Conservation (phyloP, 345 rosid species). For the Acer negundo region DNA sequence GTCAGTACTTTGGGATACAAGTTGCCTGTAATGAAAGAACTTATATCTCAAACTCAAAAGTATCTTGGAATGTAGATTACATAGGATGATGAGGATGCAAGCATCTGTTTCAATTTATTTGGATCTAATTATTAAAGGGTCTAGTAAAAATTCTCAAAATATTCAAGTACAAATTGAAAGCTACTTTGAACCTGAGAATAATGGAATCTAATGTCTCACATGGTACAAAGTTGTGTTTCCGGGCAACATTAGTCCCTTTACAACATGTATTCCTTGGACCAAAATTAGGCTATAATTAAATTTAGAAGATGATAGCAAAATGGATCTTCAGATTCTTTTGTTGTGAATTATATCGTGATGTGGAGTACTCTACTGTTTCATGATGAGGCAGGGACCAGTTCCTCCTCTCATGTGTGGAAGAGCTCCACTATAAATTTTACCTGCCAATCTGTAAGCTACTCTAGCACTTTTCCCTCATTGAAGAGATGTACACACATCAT, state of each 20-base stretch:
- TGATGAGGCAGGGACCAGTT: neutral
- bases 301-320: conserved; percentile 4
- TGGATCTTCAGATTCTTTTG: neutral
- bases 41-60: neutral
- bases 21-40: neutral
- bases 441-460: conserved; percentile 1
- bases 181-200: neutral
- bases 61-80: neutral
- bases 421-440: neutral
- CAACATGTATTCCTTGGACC: neutral
- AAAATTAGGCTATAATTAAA: neutral
- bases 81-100: neutral
- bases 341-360: neutral
- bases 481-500: neutral
- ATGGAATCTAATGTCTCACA: neutral
- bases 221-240: neutral
- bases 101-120: neutral
- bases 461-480: neutral
- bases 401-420: neutral
- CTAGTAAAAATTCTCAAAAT: neutral
- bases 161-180: too few species aligned
- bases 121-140: neutral
- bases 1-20: neutral
- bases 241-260: neutral
- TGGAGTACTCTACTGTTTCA: neutral